phyloP scores from a whole-genome alignment of 495 filamentous ascomycete species.

The Penicillium fimorum region DNA sequence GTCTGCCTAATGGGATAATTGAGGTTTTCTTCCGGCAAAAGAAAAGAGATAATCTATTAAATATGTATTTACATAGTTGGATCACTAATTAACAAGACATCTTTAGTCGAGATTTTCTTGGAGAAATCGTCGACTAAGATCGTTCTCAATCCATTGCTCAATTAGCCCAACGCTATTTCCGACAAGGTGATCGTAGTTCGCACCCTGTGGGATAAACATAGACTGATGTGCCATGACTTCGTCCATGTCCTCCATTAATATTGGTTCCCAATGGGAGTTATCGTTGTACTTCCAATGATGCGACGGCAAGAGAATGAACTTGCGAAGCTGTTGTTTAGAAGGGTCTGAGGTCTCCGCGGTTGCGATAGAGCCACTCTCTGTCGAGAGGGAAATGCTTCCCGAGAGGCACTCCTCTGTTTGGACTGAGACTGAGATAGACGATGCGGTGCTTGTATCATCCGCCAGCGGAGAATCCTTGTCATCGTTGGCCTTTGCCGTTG shows the following conservation, averaged over 20 bases:
- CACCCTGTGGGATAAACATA: slow-evolving; percentile 64
- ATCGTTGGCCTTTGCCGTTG: not conserved
- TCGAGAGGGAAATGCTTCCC: slow-evolving; percentile 14
- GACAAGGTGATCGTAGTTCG: slow-evolving; percentile 71
- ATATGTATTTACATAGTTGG: not conserved
- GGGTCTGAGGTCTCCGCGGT: slow-evolving; percentile 3
- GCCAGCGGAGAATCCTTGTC: not conserved
- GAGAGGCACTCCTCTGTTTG: slow-evolving; percentile 6
- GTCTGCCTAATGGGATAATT: not conserved
- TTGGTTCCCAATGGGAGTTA: slow-evolving; percentile 70
- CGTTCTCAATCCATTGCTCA: slow-evolving; percentile 68
- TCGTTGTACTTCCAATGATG: slow-evolving; percentile 38
- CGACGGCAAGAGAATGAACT: slow-evolving; percentile 74
- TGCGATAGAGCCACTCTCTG: slow-evolving; percentile 8
- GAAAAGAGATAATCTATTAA: not conserved
- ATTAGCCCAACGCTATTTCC: slow-evolving; percentile 70
- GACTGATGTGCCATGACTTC: slow-evolving; percentile 84
- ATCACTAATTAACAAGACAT: not conserved
- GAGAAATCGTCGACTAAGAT: slow-evolving; percentile 25
- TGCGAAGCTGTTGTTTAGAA: slow-evolving; percentile 54
- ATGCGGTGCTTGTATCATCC: slow-evolving; percentile 4
- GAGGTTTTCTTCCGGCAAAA: not conserved
- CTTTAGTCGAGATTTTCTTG: slow-evolving; percentile 21
- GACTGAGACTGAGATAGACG: slow-evolving; percentile 11
- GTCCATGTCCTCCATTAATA: slow-evolving; percentile 79